Conservation (phyloP, 2,329 filamentous ascomycete genomes). For the Exophiala spinifera region DNA sequence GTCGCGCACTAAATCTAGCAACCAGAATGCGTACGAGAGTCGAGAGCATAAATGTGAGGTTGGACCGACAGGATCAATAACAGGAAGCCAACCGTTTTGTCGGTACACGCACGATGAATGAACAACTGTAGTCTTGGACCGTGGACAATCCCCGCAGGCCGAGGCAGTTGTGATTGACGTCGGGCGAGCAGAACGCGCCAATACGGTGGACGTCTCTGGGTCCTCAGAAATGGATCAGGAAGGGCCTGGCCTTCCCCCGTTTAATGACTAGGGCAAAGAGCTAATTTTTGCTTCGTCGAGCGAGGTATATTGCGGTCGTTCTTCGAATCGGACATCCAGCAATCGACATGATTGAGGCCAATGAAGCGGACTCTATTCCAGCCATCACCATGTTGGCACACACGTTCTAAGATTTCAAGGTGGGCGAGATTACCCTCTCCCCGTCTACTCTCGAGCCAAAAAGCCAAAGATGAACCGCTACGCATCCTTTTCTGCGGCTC, state of each 20-base stretch:
- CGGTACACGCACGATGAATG: too few species aligned
- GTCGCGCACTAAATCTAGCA: too few species aligned
- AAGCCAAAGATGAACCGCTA: constrained; percentile 52
- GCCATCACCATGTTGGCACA: neutral
- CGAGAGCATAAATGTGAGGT: too few species aligned
- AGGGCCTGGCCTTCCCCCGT: neutral
- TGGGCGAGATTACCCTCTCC: neutral
- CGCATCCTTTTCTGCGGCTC: constrained; percentile 92
- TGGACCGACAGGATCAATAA: too few species aligned
- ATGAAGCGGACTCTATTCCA: constrained; percentile 5
- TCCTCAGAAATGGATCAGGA: too few species aligned
- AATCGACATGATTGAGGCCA: neutral
- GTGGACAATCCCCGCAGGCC: constrained; percentile 2
- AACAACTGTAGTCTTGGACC: neutral
- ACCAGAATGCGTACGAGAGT: too few species aligned
- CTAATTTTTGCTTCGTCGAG: too few species aligned
- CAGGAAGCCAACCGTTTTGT: too few species aligned
- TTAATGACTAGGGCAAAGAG: too few species aligned
- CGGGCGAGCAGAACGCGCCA: neutral
- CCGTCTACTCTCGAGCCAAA: constrained; percentile 2
- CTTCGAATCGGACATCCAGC: too few species aligned
- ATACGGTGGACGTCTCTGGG: neutral
- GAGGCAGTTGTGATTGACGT: constrained; percentile 2
- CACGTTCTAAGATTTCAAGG: neutral
- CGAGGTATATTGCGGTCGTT: too few species aligned